Conservation (phyloP, 768 basidiomycete genomes). For the Boletus pseudopeckii region DNA sequence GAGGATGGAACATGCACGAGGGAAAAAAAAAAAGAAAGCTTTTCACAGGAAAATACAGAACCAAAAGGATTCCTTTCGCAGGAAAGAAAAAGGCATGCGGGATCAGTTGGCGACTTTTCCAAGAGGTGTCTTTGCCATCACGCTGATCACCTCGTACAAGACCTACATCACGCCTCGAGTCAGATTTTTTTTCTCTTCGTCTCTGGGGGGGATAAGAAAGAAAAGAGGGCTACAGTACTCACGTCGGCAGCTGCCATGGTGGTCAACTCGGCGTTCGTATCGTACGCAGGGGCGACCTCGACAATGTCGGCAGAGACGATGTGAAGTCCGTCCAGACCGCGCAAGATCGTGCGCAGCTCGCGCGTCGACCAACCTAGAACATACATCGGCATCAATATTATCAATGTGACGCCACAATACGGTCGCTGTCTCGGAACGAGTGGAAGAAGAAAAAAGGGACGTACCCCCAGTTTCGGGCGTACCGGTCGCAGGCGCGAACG, state of each 20-base stretch:
- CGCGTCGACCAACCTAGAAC: constrained; percentile 65
- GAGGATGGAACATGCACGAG: neutral
- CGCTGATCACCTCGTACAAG: constrained; percentile 69
- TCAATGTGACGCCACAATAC: neutral
- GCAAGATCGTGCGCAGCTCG: constrained; percentile 71
- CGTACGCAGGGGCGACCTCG: constrained; percentile 82
- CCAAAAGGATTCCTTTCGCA: neutral
- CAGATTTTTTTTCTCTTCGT: neutral
- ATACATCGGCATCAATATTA: neutral
- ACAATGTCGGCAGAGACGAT: constrained; percentile 83
- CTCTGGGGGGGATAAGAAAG: no score
- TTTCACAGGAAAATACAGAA: neutral
- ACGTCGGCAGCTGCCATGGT: constrained; percentile 63
- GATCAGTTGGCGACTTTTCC: constrained; percentile 46
- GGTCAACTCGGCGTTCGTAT: constrained; percentile 60
- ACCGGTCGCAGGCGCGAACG: constrained; percentile 79
- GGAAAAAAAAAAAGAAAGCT: neutral
- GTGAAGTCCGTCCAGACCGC: constrained; percentile 70
- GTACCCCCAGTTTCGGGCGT: constrained; percentile 78
- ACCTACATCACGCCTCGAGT: constrained; percentile 42
- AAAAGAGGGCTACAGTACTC: constrained; percentile 20
- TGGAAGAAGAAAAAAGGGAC: neutral
- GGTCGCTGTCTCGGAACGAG: no score
- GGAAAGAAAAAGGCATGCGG: no score
- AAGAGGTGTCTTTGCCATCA: constrained; percentile 77